Base-by-base conservation (phyloP, 805 yeast species). In the Zygotorulaspora chibaensis region DNA sequence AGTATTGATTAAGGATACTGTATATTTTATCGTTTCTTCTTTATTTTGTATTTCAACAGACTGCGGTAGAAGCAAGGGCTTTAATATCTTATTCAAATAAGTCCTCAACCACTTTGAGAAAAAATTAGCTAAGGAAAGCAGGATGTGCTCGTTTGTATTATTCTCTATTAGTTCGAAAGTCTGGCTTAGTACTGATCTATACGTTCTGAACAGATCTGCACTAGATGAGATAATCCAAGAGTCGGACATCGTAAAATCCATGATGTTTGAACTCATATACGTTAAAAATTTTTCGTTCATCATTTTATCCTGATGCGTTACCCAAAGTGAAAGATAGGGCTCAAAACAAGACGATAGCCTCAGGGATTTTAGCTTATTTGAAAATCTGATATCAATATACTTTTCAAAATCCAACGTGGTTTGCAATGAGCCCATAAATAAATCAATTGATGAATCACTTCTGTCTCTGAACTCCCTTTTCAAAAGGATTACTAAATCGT, bases 241-340 rank as follows among this genome's bases (percentile, higher is more conserved):
- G 33, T 74, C 76, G 29, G 74, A 73, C 42, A 71, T 70, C 15
- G 71, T 67, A 6, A 70, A 68, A 40, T 80, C 77, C 47, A 83
- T 65, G 49, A 79, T 77, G 4, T 81, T 67, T 17, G 78, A 75
- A 42, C 80, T 74, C 60, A 81, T 68, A 58, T 83, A 88, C 43
- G 81, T 85, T 33, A 77, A 59, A 45, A 90, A 70, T 55, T 84
- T 86, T 7, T 74, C 69, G 34, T 76, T 75, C 54, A 91, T 72
- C 27, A 73, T 62, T 8, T 74, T 70, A 50, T 87, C 89, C 66
- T 93, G 98, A 57, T 87, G 85, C 15, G 80, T 80, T 9, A 93
- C 82, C 97, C 98, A 93, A 11, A 87, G 66, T 33, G 77, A 77
- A 38, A 93, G 70, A 61, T 84, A 87, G 1, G 97, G 96, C 62